Evolutionary conservation across 345 rosid genomes (phyloP).

Genomic region (Salix viminalis): DNA sequence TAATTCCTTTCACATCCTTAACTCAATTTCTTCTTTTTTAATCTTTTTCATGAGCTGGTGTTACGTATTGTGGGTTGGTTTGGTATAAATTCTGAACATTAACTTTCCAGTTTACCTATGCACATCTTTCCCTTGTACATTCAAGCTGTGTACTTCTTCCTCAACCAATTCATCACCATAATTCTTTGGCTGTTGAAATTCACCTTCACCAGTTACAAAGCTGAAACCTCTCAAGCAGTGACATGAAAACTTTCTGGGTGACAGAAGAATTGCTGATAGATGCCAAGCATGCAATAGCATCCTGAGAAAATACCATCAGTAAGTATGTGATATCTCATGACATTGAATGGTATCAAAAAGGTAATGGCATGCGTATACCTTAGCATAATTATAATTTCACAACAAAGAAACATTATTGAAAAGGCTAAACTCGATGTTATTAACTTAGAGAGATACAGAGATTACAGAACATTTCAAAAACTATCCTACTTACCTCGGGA

Average conservation of each 20-base stretch:
- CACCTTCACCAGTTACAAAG: conserved; percentile 43
- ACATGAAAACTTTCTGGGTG: conserved; percentile 51
- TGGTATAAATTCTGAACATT: neutral
- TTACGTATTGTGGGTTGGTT: neutral
- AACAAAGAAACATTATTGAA: neutral
- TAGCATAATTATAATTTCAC: neutral
- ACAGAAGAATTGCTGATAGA: conserved; percentile 65
- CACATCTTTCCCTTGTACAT: conserved; percentile 33
- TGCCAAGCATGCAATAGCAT: conserved; percentile 80
- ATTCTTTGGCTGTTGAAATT: conserved; percentile 28
- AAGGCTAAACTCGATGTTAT: neutral
- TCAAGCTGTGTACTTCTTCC: conserved; percentile 30
- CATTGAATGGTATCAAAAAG: neutral
- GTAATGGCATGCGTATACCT: neutral
- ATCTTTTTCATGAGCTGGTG: neutral
- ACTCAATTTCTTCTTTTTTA: neutral
- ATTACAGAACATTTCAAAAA: neutral
- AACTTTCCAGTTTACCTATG: conserved; percentile 42
- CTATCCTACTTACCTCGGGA: neutral
- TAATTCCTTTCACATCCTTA: no score
- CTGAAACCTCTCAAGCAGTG: conserved; percentile 55
- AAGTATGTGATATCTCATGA: neutral
- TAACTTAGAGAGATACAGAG: neutral
- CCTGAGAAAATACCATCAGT: conserved; percentile 46
- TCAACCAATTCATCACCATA: conserved; percentile 29